These are phyloP conservation scores for Alternaria burnsii DNA, from an alignment of 2,329 filamentous ascomycete genomes.

Conservation along the genomic window DNA sequence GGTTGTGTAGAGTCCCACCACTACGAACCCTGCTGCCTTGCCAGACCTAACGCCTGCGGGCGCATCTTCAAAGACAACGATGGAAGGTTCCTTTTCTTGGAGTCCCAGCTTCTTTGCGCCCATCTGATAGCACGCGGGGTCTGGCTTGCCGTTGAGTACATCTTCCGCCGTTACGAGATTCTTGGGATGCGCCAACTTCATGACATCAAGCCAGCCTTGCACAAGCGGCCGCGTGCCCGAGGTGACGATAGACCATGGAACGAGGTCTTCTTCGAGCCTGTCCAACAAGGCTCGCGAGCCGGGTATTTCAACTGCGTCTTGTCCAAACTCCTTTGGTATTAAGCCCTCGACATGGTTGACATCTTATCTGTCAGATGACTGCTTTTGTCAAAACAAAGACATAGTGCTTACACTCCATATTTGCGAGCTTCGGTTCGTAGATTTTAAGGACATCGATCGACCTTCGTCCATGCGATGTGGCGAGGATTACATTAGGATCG, in stretches of 20 bases:
- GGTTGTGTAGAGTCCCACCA: constrained; percentile 85
- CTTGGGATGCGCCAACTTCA: constrained; percentile 58
- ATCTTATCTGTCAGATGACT: constrained; percentile 62
- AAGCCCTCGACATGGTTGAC: constrained; percentile 79
- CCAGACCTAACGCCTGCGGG: constrained; percentile 85
- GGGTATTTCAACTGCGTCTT: constrained; percentile 84
- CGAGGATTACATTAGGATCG: constrained; percentile 81
- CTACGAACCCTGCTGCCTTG: constrained; percentile 84
- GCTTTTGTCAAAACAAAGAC: background rate
- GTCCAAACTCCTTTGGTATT: constrained; percentile 78
- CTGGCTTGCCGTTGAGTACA: constrained; percentile 59
- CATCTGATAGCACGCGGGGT: constrained; percentile 59
- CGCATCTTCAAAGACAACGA: constrained; percentile 88
- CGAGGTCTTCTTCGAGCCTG: constrained; percentile 67
- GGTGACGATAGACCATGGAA: constrained; percentile 83
- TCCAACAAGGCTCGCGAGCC: constrained; percentile 78
- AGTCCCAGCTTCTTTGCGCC: constrained; percentile 54
- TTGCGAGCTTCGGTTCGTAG: constrained; percentile 84
- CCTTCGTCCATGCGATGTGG: constrained; percentile 89
- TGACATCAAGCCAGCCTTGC: constrained; percentile 59
- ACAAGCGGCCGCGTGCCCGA: constrained; percentile 59
- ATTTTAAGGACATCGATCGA: constrained; percentile 86
- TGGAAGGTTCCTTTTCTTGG: constrained; percentile 51
- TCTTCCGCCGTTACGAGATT: constrained; percentile 61
- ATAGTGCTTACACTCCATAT: constrained; percentile 81